A percentile compares a stretch with the other conserved stretches of the same genome.
phyloP scores from a whole-genome alignment of 495 filamentous ascomycete genomes.

The Hypoxylon rickii region DNA sequence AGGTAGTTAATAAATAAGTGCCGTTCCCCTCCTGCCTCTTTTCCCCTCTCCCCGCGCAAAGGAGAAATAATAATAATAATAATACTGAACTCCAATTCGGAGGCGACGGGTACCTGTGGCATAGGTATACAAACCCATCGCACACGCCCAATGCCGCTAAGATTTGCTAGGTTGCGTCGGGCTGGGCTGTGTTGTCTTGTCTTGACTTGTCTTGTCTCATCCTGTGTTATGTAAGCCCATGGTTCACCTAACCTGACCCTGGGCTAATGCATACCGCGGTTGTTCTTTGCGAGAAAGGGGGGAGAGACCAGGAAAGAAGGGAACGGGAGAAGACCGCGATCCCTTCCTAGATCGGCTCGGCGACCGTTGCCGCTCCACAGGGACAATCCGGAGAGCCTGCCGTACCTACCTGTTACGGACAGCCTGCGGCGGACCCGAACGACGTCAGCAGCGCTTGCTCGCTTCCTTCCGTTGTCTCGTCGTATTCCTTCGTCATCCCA shows the following conservation, averaged over 20 bases:
- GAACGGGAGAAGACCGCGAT: constrained; percentile 16
- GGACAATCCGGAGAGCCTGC: constrained; percentile 24
- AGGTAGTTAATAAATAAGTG: neutral
- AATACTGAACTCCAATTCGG: neutral
- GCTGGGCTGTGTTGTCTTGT: too few species aligned
- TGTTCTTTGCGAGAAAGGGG: constrained; percentile 12
- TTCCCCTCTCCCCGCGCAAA: neutral
- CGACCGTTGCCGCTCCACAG: constrained; percentile 17
- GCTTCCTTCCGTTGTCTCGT: constrained; percentile 13
- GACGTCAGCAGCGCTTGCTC: constrained; percentile 15
- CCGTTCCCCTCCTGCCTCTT: neutral
- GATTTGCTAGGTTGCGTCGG: too few species aligned
- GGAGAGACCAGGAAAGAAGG: neutral
- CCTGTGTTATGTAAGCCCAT: neutral
- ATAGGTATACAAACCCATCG: too few species aligned
- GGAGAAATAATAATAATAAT: neutral
- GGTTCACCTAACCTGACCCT: neutral
- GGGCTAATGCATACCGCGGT: constrained; percentile 14
- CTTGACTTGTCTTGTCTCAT: too few species aligned
- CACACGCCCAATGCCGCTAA: too few species aligned
- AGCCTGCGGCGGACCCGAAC: constrained; percentile 23
- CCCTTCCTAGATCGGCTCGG: constrained; percentile 34
- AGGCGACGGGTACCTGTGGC: too few species aligned
- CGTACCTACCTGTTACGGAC: constrained; percentile 33
- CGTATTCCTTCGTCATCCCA: constrained; percentile 27